phyloP scores from a whole-genome alignment of 169 alveolate species.

The Theileria sp. region DNA sequence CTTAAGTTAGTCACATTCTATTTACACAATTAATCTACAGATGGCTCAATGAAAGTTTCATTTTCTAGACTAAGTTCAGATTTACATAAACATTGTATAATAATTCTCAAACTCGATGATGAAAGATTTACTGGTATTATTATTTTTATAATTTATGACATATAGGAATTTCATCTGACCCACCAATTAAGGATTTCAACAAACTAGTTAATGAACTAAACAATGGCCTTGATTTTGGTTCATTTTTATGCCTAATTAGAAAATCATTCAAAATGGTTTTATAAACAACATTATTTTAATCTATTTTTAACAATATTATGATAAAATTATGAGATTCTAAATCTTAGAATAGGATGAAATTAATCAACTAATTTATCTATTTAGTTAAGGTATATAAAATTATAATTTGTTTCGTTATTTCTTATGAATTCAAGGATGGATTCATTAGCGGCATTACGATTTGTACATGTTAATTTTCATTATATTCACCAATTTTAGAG shows the following conservation, averaged over 20 bases:
- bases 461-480: background rate
- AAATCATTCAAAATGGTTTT: conserved; percentile 18
- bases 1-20: conserved; percentile 2
- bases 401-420: background rate
- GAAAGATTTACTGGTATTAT: conserved; percentile 13
- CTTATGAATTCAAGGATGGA: background rate
- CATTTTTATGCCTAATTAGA: conserved; percentile 36
- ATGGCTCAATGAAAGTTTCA: conserved; percentile 23
- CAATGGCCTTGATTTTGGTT: conserved; percentile 42
- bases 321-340: background rate
- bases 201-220: conserved; percentile 21
- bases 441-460: background rate
- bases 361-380: too few species aligned
- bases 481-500: background rate
- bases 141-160: background rate
- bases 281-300: background rate
- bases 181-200: conserved; percentile 19
- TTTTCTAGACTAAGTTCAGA: conserved; percentile 19
- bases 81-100: background rate
- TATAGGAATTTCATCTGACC: conserved; percentile 42
- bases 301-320: background rate
- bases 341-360: background rate
- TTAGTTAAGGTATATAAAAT: too few species aligned
- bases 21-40: conserved; percentile 3
- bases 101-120: conserved; percentile 13